These are phyloP conservation scores for Russula foetens DNA, from an alignment of 768 basidiomycete species.

Conservation along the genomic window DNA sequence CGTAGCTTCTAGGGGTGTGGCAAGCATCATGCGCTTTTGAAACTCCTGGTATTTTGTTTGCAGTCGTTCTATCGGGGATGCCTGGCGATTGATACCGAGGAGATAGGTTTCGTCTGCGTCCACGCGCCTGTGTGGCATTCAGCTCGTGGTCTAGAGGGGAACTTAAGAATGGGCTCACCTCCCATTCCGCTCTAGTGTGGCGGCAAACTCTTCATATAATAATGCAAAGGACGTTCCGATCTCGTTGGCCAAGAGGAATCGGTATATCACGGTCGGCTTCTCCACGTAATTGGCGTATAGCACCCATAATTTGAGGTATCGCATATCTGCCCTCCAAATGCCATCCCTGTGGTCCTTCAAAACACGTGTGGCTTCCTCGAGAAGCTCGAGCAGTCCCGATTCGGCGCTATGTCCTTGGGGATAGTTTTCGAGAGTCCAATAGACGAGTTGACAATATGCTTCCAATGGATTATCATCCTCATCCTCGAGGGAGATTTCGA, in stretches of 20 bases:
- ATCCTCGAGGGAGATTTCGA: conserved; percentile 57
- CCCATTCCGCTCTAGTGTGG: conserved; percentile 71
- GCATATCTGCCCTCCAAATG: conserved; percentile 67
- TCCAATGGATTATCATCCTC: conserved; percentile 81
- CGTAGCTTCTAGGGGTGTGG: conserved; percentile 23
- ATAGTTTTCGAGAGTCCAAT: conserved; percentile 92
- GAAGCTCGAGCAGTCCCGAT: conserved; percentile 82
- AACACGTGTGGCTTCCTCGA: conserved; percentile 86
- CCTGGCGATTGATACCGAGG: conserved; percentile 83
- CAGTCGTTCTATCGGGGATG: conserved; percentile 72
- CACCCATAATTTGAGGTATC: conserved; percentile 91
- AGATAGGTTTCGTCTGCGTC: conserved; percentile 86
- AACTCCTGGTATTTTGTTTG: conserved; percentile 76
- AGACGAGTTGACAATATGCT: conserved; percentile 76
- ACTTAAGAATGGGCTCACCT: conserved; percentile 45
- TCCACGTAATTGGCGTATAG: conserved; percentile 92
- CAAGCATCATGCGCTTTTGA: conserved; percentile 82
- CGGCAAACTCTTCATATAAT: conserved; percentile 90
- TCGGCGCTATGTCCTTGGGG: conserved; percentile 87
- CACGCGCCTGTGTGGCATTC: conserved; percentile 45
- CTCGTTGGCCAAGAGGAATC: conserved; percentile 84
- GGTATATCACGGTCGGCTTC: conserved; percentile 79
- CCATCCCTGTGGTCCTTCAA: conserved; percentile 71
- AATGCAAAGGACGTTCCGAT: conserved; percentile 76
- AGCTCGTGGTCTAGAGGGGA: background rate